Conservation (phyloP, 1,139 yeast species). For the Yamadazyma trypodendri region DNA sequence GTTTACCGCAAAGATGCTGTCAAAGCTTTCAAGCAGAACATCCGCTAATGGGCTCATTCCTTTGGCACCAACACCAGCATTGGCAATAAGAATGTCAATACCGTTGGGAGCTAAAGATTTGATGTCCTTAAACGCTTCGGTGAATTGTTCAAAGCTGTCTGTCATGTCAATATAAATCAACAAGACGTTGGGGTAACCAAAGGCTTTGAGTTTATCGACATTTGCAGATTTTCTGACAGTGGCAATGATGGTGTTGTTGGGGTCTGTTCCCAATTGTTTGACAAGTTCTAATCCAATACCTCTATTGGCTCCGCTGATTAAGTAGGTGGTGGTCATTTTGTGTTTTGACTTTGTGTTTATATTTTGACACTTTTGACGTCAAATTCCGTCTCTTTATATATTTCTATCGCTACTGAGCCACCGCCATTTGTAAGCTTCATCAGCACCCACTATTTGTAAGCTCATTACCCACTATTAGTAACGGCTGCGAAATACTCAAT, state of each 20-base stretch:
- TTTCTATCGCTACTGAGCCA: too few species aligned
- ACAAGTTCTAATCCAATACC: slow-evolving; percentile 10
- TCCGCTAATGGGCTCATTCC: neutral
- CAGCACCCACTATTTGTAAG: too few species aligned
- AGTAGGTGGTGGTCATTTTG: slow-evolving; percentile 8
- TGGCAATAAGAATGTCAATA: slow-evolving; percentile 7
- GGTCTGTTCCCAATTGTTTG: slow-evolving; percentile 4
- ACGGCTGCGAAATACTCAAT: too few species aligned
- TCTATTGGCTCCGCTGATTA: slow-evolving; percentile 10
- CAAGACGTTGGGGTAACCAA: slow-evolving; percentile 5
- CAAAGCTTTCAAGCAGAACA: slow-evolving; percentile 12
- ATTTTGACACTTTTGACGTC: too few species aligned
- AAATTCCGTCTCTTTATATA: too few species aligned
- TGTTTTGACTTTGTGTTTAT: neutral
- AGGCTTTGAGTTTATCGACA: slow-evolving; percentile 1
- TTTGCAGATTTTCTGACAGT: slow-evolving; percentile 6
- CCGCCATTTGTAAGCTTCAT: too few species aligned
- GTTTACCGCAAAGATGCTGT: slow-evolving; percentile 23
- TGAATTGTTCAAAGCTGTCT: neutral
- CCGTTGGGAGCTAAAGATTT: slow-evolving; percentile 4
- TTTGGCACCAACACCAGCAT: slow-evolving; percentile 4
- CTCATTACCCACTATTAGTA: too few species aligned
- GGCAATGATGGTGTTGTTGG: slow-evolving; percentile 4
- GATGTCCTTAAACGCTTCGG: slow-evolving; percentile 5
- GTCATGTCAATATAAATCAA: slow-evolving; percentile 4